These are phyloP conservation scores for Triticum dicoccoides DNA, from an alignment of 176 grass and related monocot genomes.

Conservation along the genomic window DNA sequence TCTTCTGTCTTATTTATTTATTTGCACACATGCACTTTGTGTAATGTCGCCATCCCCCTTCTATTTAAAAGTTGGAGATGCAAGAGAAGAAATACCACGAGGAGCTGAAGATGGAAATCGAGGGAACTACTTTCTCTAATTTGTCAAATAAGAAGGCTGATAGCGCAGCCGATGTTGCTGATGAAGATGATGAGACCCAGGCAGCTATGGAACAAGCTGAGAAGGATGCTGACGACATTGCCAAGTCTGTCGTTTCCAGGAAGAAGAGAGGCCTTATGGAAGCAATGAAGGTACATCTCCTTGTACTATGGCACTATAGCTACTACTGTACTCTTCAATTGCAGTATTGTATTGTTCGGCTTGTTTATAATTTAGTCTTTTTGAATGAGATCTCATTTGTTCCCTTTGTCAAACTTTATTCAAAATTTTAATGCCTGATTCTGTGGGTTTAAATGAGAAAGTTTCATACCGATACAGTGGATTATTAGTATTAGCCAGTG, in stretches of 20 bases:
- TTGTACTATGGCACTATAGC: background rate
- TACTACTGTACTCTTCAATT: background rate
- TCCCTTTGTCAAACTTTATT: background rate
- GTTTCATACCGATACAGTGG: background rate
- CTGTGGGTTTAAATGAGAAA: background rate
- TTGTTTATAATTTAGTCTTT: background rate
- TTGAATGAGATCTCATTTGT: background rate
- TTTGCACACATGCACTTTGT: background rate
- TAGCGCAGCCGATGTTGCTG: slow-evolving; percentile 25
- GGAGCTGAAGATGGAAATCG: slow-evolving; percentile 82
- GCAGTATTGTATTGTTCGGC: background rate
- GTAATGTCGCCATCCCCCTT: background rate
- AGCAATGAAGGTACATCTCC: slow-evolving; percentile 68
- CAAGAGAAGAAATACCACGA: slow-evolving; percentile 90
- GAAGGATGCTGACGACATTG: slow-evolving; percentile 33
- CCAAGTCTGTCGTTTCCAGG: slow-evolving; percentile 60
- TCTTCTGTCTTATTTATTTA: background rate
- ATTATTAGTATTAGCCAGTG: background rate
- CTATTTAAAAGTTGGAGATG: slow-evolving; percentile 57
- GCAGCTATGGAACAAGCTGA: slow-evolving; percentile 31
- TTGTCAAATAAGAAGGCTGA: slow-evolving; percentile 54
- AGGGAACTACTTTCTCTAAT: slow-evolving; percentile 55
- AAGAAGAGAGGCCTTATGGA: slow-evolving; percentile 58
- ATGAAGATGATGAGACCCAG: slow-evolving; percentile 37
- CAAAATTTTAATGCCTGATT: background rate